phyloP scores from a whole-genome alignment of 768 basidiomycete species.

The Mycena venus region DNA sequence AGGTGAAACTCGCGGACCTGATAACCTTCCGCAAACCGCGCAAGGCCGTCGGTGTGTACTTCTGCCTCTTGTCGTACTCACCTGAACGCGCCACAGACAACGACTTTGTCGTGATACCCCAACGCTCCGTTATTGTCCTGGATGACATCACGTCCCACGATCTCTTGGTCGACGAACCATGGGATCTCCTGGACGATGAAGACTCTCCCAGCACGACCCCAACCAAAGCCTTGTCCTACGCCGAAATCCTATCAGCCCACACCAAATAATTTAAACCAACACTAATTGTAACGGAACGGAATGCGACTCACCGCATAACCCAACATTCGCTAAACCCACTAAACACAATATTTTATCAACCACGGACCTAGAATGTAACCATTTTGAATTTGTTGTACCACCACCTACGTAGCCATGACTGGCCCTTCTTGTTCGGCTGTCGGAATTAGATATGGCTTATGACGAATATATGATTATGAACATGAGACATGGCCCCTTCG shows the following conservation, averaged over 20 bases:
- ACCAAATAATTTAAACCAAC: slow-evolving; percentile 27
- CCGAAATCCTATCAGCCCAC: slow-evolving; percentile 45
- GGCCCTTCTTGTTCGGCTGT: slow-evolving; percentile 25
- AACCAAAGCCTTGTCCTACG: slow-evolving; percentile 55
- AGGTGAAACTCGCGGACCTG: slow-evolving; percentile 51
- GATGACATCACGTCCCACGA: slow-evolving; percentile 61
- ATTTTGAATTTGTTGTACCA: slow-evolving; percentile 31
- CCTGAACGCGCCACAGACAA: slow-evolving; percentile 47
- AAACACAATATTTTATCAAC: slow-evolving; percentile 27
- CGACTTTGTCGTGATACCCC: slow-evolving; percentile 72
- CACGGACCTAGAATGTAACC: slow-evolving; percentile 35
- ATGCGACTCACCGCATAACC: slow-evolving; percentile 19
- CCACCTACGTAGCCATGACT: slow-evolving; percentile 17
- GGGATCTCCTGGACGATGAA: slow-evolving; percentile 64
- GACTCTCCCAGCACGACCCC: slow-evolving; percentile 35
- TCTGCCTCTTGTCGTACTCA: slow-evolving; percentile 17
- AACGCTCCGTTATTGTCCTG: slow-evolving; percentile 68
- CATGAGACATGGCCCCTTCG: neutral
- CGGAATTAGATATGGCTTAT: slow-evolving; percentile 3
- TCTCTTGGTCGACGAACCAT: slow-evolving; percentile 65
- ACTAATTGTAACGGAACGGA: slow-evolving; percentile 22
- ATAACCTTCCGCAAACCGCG: slow-evolving; percentile 53
- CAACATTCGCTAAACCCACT: slow-evolving; percentile 24
- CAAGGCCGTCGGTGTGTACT: slow-evolving; percentile 56
- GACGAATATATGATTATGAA: slow-evolving; percentile 26